A percentile compares a stretch with the other conserved stretches of the same genome.
phyloP scores from a whole-genome alignment of 495 filamentous ascomycete species.

The Neurospora sublineolata region DNA sequence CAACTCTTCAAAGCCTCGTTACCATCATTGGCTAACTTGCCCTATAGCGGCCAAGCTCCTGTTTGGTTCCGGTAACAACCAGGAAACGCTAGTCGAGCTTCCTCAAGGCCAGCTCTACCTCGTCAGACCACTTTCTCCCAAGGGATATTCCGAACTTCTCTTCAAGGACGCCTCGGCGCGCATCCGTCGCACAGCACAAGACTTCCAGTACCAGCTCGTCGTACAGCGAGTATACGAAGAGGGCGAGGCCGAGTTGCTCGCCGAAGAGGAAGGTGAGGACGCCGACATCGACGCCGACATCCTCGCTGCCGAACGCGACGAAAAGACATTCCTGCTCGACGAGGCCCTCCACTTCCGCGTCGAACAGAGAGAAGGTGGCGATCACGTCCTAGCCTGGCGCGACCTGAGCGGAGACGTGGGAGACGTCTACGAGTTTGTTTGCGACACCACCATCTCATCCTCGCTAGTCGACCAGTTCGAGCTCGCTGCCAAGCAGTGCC shows the following conservation, averaged over 20 bases:
- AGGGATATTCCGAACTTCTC: constrained; percentile 95
- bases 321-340: constrained; percentile 93
- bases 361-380: constrained; percentile 62
- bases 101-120: constrained; percentile 94
- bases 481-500: constrained; percentile 76
- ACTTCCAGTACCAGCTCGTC: constrained; percentile 94
- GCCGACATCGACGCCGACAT: constrained; percentile 55
- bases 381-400: constrained; percentile 84
- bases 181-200: constrained; percentile 83
- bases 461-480: constrained; percentile 72
- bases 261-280: constrained; percentile 74
- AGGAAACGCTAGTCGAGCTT: constrained; percentile 84
- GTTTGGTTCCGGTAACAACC: constrained; percentile 73
- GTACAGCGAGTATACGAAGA: constrained; percentile 94
- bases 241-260: constrained; percentile 80
- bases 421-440: constrained; percentile 94
- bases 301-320: constrained; percentile 68
- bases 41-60: constrained; percentile 73
- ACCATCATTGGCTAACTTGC: constrained; percentile 4
- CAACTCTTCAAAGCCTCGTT: not conserved
- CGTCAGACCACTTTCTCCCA: constrained; percentile 86
- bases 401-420: constrained; percentile 88
- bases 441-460: constrained; percentile 58
- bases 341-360: constrained; percentile 79
- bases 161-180: constrained; percentile 93